Evolutionary conservation across 2,329 filamentous ascomycete species (phyloP).

Genomic region (Fusarium sp.): DNA sequence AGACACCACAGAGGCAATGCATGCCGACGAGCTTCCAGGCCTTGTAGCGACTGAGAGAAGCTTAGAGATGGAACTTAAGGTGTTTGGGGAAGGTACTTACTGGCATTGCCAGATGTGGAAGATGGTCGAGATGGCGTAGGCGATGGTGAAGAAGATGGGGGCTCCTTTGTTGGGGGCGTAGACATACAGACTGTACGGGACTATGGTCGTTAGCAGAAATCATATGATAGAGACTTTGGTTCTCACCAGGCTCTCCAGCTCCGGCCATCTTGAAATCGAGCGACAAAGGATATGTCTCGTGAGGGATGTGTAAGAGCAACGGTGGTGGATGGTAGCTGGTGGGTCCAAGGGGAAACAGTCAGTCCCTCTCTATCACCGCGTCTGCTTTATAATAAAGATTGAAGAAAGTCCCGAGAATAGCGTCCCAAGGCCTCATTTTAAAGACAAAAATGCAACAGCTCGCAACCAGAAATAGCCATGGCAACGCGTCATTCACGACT

Average conservation of each 20-base stretch:
- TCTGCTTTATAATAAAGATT: background rate
- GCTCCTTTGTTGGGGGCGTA: constrained; percentile 68
- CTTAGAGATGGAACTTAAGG: background rate
- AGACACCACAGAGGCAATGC: constrained; percentile 61
- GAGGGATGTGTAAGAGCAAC: no score
- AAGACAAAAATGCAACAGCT: background rate
- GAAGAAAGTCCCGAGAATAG: background rate
- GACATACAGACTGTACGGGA: constrained; percentile 42
- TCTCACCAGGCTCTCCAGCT: background rate
- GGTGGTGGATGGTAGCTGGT: background rate
- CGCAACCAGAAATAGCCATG: background rate
- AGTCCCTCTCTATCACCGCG: background rate
- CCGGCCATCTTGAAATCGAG: background rate
- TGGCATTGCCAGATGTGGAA: constrained; percentile 66
- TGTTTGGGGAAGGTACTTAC: constrained; percentile 39
- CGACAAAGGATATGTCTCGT: background rate
- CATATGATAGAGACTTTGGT: background rate
- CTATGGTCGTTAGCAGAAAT: background rate
- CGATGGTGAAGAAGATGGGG: constrained; percentile 64
- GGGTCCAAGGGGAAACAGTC: no score
- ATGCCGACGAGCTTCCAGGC: constrained; percentile 64
- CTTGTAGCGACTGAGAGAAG: constrained; percentile 58
- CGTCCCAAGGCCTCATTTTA: background rate
- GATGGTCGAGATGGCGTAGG: constrained; percentile 60
- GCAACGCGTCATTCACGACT: background rate